phyloP scores from a whole-genome alignment of 176 grass and related monocot species.

The Puya raimondii region DNA sequence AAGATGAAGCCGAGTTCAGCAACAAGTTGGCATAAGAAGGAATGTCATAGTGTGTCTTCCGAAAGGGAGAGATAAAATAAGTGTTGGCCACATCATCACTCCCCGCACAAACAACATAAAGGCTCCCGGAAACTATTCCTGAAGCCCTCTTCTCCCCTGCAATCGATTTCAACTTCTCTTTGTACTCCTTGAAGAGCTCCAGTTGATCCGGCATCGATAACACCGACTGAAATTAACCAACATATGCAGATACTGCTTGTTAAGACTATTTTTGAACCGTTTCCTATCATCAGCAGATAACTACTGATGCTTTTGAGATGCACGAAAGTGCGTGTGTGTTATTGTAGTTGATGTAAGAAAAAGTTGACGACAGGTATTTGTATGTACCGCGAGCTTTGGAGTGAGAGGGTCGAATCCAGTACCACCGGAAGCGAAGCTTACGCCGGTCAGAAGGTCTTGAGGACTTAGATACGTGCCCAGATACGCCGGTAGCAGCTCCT shows the following conservation, averaged over 20 bases:
- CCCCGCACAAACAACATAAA: conserved; percentile 58
- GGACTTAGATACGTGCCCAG: conserved; percentile 29
- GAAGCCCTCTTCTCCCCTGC: conserved; percentile 39
- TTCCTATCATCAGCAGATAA: background rate
- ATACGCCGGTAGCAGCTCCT: conserved; percentile 46
- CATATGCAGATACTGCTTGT: background rate
- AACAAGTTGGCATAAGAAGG: conserved; percentile 69
- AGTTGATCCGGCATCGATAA: conserved; percentile 56
- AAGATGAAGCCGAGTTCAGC: background rate
- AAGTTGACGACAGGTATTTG: too few species aligned
- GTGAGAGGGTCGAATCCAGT: conserved; percentile 80
- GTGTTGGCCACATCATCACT: conserved; percentile 78
- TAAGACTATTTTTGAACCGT: background rate
- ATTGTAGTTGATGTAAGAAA: too few species aligned
- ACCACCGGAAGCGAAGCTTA: conserved; percentile 78
- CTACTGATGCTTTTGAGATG: background rate
- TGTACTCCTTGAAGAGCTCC: conserved; percentile 59
- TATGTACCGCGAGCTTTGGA: conserved; percentile 35
- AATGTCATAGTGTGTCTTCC: conserved; percentile 47
- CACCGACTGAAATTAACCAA: conserved; percentile 29
- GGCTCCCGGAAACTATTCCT: conserved; percentile 31
- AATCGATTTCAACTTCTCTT: conserved; percentile 29
- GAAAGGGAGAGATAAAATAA: conserved; percentile 63
- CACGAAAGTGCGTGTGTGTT: background rate
- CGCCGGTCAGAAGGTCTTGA: conserved; percentile 59